Base-by-base conservation (phyloP, 1,284 basidiomycete genomes). In the Pyrrhoderma noxium region DNA sequence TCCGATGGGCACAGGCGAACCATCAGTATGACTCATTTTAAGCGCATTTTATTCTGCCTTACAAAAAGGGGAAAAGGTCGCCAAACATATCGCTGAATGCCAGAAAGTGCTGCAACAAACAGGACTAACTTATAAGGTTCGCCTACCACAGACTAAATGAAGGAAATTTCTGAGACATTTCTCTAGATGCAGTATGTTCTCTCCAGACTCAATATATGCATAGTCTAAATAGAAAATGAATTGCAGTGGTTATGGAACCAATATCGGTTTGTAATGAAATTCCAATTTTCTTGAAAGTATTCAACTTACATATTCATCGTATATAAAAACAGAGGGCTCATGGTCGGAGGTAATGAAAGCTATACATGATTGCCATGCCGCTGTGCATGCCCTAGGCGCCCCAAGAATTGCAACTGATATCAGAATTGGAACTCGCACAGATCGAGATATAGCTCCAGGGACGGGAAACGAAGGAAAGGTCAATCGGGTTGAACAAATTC, bases 351-450 rank as follows among this genome's bases (percentile, higher is more conserved):
- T 96, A 50, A 77, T 74, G 49, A 71, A 85, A 59, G 85, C 84
- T 0, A 91, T 92, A 52, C 85, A 91, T 55, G 88, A 87, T 53
- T 94, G 92, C 62, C 93, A 96, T 63, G 77, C 76, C 18, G 93
- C 92, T 0, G 87, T 95, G 0, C 93, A 95, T 61, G 80, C 77
- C 1, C 75, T 77, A 62, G 38, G 38, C 38, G 79, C 79, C 1
- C 79, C 79, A 18, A 79, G 88, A 42, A 73, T 88, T 38, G 83
- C 89, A 21, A 93, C 92, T 5, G 93, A 96, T 66, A 88, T 96
- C 54, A 85, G 93, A 25, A 93, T 96, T 52, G 93, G 93, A 40
- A 96, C 93, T 0, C 79, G 93, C 40, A 76, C 77, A 16, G 92
- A 94, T 67, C 76, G 81, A 49, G 69, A 76, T 25, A 76, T 85